Base-by-base conservation (phyloP, 2,329 filamentous ascomycete species). In the Penicillium sumatraense region DNA sequence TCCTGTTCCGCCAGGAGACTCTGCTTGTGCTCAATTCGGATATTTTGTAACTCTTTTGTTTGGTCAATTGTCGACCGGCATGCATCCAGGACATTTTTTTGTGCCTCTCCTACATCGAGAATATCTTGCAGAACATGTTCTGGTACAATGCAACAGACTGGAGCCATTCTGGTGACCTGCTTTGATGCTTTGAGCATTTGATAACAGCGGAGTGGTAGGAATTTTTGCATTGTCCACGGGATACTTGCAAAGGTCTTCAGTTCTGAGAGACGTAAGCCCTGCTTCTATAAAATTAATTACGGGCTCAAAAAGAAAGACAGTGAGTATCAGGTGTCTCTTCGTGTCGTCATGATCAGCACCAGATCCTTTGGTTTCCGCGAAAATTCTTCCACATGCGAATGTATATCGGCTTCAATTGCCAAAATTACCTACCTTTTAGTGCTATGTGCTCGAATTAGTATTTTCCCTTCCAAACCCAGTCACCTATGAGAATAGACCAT, bases 1-100 rank as follows among this genome's bases (percentile, higher is more conserved):
- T 18, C 26, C 50, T 47, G 42, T 10, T 5, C 31, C 6, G 29
- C 18, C 8, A 35, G 16, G 42, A 53, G 31, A 47, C 42, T 53
- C 29, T 47, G 50, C 29, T 13, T 13, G 1, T 47, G 50, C 3
- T 16, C n/a, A 13, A 23, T 27, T 21, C 50, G 50, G 44, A 13
- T 21, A 53, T 53, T 24, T 8, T 47, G 50, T 11, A 53, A 18
- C 21, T 53, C 26, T 33, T 40, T 47, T 35, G 50, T 53, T 47
- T 53, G 24, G 20, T 40, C 50, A 53, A 53, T 38, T 13, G 50
- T 53, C 5, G 40, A 51, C 33, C 36, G 49, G 40, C 49, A 51
- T 14, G 24, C 24, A 51, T 51, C 1, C 6, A 51, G 29, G 18
- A 45, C 16, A n/a, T 45, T 26, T 38, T 51, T n/a, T 45, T 26